A percentile compares a stretch with the other conserved stretches of the same genome.
Conservation (phyloP, 495 filamentous ascomycete genomes). For the Immersiella caudata region DNA sequence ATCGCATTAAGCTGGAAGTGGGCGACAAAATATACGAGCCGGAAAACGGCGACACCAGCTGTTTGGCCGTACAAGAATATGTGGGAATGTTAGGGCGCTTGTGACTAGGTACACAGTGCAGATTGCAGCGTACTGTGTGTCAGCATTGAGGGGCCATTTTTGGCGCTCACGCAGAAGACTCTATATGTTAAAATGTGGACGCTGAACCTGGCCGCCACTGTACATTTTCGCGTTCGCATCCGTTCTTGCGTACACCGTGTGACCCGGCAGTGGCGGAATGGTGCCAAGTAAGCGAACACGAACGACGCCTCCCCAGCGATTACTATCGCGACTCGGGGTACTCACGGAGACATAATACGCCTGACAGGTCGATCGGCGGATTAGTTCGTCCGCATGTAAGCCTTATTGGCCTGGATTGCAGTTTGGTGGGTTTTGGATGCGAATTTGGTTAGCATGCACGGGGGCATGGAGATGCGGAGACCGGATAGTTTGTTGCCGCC, state of each 20-base stretch:
- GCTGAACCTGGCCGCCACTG: slow-evolving; percentile 4
- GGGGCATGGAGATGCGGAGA: background rate
- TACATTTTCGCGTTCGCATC: slow-evolving; percentile 1
- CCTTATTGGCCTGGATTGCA: background rate
- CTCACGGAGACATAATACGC: background rate
- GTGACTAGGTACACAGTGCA: too few species aligned
- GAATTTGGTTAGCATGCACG: background rate
- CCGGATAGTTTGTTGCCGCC: background rate
- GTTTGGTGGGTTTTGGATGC: background rate
- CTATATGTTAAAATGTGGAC: background rate
- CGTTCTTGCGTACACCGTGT: too few species aligned
- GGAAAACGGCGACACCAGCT: too few species aligned
- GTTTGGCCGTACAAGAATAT: too few species aligned
- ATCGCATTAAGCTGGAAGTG: too few species aligned
- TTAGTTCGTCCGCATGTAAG: background rate
- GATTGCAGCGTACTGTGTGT: too few species aligned
- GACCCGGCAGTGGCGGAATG: too few species aligned
- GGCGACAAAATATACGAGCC: too few species aligned
- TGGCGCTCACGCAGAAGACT: background rate
- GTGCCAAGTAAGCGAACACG: too few species aligned
- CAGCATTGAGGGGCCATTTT: too few species aligned
- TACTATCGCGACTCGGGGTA: background rate
- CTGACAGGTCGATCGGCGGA: background rate
- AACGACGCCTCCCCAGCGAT: background rate
- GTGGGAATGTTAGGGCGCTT: too few species aligned